phyloP scores from a whole-genome alignment of 2,329 filamentous ascomycete species.

The Cladosporium sp. region DNA sequence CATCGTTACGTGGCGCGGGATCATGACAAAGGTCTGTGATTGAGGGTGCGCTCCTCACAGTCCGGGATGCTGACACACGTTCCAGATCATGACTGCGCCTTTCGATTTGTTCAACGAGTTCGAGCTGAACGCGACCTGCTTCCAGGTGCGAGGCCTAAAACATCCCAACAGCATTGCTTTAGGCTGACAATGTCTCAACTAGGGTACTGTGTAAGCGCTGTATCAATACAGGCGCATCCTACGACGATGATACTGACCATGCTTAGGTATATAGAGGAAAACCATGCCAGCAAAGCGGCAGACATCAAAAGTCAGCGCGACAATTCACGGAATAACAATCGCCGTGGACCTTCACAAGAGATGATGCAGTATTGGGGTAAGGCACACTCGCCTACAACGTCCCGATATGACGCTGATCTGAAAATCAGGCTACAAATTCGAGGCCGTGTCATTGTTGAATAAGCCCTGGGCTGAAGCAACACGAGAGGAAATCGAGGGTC shows the following conservation, averaged over 20 bases:
- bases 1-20: constrained; percentile 90
- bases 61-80: constrained; percentile 12
- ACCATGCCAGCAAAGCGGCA: constrained; percentile 66
- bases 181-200: constrained; percentile 12
- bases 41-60: background rate
- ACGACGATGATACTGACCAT: constrained; percentile 17
- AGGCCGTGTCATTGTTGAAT: constrained; percentile 77
- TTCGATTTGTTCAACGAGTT: constrained; percentile 87
- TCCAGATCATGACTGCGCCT: constrained; percentile 80
- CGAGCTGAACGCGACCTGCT: constrained; percentile 92
- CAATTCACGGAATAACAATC: constrained; percentile 30
- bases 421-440: constrained; percentile 88
- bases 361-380: constrained; percentile 92
- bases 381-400: constrained; percentile 15
- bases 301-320: constrained; percentile 46
- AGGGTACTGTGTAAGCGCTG: constrained; percentile 41
- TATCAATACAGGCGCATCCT: too few species aligned
- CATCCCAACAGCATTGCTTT: background rate
- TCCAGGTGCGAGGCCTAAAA: constrained; percentile 64
- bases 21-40: constrained; percentile 85
- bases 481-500: constrained; percentile 74
- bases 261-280: constrained; percentile 85
- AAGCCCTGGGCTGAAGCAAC: constrained; percentile 70
- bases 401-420: background rate
- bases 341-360: constrained; percentile 61